Evolutionary conservation across 371 early-diverging fungal species (phyloP).

Genomic region (Mortierella sp.): DNA sequence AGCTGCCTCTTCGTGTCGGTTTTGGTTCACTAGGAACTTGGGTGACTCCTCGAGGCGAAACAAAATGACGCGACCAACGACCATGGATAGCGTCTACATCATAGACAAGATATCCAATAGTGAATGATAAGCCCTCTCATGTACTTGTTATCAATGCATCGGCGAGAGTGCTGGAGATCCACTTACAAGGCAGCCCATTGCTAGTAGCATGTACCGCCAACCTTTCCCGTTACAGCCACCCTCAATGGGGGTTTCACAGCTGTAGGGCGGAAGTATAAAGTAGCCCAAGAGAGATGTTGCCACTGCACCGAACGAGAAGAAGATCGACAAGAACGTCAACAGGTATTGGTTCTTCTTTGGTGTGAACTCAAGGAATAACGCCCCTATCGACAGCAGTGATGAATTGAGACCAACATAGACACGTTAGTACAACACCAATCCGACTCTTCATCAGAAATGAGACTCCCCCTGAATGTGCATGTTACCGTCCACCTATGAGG

Average conservation of each 20-base stretch:
- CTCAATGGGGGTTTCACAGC: constrained; percentile 66
- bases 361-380: constrained; percentile 85
- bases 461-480: too few species aligned
- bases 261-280: constrained; percentile 69
- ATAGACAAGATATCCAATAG: neutral
- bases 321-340: constrained; percentile 85
- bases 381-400: constrained; percentile 58
- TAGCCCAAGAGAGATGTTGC: constrained; percentile 75
- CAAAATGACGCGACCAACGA: constrained; percentile 70
- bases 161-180: too few species aligned
- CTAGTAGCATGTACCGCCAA: constrained; percentile 78
- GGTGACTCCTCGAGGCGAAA: constrained; percentile 83
- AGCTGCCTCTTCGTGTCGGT: constrained; percentile 76
- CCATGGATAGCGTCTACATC: constrained; percentile 73
- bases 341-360: constrained; percentile 82
- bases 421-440: neutral
- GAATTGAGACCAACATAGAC: neutral
- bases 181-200: constrained; percentile 29
- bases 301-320: constrained; percentile 89
- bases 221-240: constrained; percentile 70
- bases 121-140: too few species aligned
- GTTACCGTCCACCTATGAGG: constrained; percentile 36
- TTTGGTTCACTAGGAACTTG: constrained; percentile 77
- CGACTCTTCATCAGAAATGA: too few species aligned
- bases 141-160: neutral